These are phyloP conservation scores for Aphanoascus verrucosus DNA, from an alignment of 2,329 filamentous ascomycete genomes.

Conservation along the genomic window DNA sequence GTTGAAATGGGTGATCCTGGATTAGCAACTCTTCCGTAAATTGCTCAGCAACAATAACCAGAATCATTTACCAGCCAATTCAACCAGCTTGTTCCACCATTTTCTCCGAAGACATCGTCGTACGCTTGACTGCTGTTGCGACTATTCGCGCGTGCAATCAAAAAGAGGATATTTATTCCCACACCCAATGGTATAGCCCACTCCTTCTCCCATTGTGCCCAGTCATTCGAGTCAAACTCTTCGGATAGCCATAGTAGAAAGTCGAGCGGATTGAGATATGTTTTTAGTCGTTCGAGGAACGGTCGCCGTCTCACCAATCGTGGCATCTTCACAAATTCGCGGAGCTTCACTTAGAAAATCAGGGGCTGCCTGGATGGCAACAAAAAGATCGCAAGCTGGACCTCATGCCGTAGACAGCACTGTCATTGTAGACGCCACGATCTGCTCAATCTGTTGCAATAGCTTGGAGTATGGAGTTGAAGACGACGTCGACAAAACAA, in stretches of 20 bases:
- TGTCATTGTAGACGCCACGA: neutral
- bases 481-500: neutral
- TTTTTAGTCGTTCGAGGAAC: conserved; percentile 66
- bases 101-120: conserved; percentile 80
- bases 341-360: neutral
- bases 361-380: too few relatives aligned
- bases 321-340: conserved; percentile 49
- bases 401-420: neutral
- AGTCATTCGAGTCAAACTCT: conserved; percentile 81
- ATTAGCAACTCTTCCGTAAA: neutral
- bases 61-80: conserved; percentile 48
- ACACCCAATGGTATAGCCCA: conserved; percentile 68
- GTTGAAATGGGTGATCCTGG: conserved; percentile 13
- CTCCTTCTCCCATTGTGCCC: conserved; percentile 64
- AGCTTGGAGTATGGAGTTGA: too few relatives aligned
- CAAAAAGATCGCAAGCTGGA: too few relatives aligned
- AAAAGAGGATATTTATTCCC: conserved; percentile 64
- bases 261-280: conserved; percentile 76
- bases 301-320: conserved; percentile 72
- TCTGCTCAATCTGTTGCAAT: too few relatives aligned
- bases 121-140: conserved; percentile 42
- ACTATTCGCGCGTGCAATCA: conserved; percentile 72
- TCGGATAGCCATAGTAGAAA: conserved; percentile 84
- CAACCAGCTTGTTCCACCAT: conserved; percentile 53
- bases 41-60: neutral